phyloP scores from a whole-genome alignment of 108 stramenopile genomes.

The Nannochloropsis gaditana region DNA sequence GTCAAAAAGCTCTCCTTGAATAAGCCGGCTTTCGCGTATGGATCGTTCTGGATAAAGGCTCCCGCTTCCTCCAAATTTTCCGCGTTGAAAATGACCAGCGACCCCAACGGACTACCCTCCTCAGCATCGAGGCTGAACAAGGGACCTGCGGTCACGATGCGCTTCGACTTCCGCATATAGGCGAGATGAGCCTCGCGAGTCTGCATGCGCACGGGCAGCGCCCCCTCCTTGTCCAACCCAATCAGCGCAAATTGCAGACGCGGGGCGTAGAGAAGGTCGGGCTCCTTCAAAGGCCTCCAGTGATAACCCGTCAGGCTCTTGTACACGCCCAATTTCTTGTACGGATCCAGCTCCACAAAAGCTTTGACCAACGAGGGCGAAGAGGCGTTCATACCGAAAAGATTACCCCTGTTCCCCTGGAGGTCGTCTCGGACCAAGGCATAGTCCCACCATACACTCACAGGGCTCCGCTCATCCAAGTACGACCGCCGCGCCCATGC shows the following conservation, averaged over 20 bases:
- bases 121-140: background rate
- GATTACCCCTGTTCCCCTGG: constrained; percentile 2
- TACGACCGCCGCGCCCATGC: background rate
- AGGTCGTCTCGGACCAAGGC: background rate
- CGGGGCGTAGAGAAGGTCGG: background rate
- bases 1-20: background rate
- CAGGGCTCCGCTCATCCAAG: background rate
- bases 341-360: background rate
- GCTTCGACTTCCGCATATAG: background rate
- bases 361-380: background rate
- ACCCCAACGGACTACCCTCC: background rate
- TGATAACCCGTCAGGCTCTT: background rate
- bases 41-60: background rate
- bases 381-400: background rate
- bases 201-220: background rate
- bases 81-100: constrained; percentile 6
- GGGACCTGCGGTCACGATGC: background rate
- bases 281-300: background rate
- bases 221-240: background rate
- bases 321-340: background rate
- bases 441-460: constrained; percentile 7
- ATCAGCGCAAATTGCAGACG: background rate
- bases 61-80: constrained; percentile 9
- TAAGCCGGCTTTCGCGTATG: constrained; percentile 8
- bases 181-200: constrained; percentile 12